A percentile compares a stretch with the other conserved stretches of the same genome.
Evolutionary conservation across 2,329 filamentous ascomycete species (phyloP).

Genomic region (Cadophora sp.): DNA sequence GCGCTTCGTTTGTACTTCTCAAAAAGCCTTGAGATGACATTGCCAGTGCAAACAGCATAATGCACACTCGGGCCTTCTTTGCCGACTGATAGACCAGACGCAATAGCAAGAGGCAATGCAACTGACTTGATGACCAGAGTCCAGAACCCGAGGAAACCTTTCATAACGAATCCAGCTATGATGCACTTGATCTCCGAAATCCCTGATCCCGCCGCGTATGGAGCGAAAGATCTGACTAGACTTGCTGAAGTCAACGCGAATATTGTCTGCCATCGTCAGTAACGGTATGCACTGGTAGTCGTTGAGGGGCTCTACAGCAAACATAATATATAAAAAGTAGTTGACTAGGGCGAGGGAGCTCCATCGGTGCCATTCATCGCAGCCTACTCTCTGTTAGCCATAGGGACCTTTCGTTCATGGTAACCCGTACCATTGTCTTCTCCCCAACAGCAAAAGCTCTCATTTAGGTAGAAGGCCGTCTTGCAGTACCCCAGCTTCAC

Average conservation of each 20-base stretch:
- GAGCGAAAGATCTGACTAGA: conserved; percentile 89
- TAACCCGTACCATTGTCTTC: conserved; percentile 74
- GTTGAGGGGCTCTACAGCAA: conserved; percentile 63
- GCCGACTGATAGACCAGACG: conserved; percentile 90
- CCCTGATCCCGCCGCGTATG: conserved; percentile 94
- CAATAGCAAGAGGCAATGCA: conserved; percentile 88
- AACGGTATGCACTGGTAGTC: background rate
- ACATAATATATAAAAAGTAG: conserved; percentile 86
- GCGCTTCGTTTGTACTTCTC: conserved; percentile 91
- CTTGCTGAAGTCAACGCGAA: conserved; percentile 85
- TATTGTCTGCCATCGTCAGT: conserved; percentile 57
- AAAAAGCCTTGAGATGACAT: conserved; percentile 93
- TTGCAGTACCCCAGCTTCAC: conserved; percentile 96
- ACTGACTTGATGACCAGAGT: conserved; percentile 95
- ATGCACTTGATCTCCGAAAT: conserved; percentile 99
- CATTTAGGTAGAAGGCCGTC: conserved; percentile 95
- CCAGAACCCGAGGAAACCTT: conserved; percentile 91
- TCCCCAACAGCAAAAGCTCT: conserved; percentile 98
- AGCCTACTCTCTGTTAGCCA: conserved; percentile 60
- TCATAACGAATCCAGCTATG: conserved; percentile 99
- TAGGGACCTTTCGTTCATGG: background rate
- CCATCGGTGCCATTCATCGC: conserved; percentile 89
- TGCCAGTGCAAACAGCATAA: conserved; percentile 96
- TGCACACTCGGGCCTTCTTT: conserved; percentile 99
- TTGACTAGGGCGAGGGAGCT: conserved; percentile 79